Conservation (phyloP, 805 yeast species). For the Metschnikowia dekortorum region DNA sequence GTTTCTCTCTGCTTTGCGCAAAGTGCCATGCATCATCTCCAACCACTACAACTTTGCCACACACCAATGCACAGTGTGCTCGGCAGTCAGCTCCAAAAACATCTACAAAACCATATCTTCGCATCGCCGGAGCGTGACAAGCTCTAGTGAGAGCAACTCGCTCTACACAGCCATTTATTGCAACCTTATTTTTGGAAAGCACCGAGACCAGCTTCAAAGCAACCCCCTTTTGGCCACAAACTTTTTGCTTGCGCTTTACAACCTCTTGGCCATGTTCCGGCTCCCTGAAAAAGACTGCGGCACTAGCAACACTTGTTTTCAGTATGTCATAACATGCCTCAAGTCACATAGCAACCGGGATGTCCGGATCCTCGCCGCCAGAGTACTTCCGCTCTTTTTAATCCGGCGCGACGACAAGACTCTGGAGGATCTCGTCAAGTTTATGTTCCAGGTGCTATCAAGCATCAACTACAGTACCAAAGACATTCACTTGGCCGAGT, state of each 20-base stretch:
- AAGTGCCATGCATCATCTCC: conserved; percentile 39
- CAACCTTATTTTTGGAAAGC: conserved; percentile 13
- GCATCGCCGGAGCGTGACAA: conserved; percentile 20
- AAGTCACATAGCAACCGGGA: conserved; percentile 45
- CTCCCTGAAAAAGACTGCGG: conserved; percentile 36
- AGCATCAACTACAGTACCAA: conserved; percentile 27
- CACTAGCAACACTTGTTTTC: conserved; percentile 27
- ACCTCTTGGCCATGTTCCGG: conserved; percentile 49
- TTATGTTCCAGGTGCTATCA: conserved; percentile 41
- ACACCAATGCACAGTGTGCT: conserved; percentile 37
- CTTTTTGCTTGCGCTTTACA: conserved; percentile 44
- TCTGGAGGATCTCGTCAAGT: conserved; percentile 42
- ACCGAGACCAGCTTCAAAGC: conserved; percentile 7
- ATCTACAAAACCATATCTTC: conserved; percentile 22
- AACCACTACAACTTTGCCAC: conserved; percentile 30
- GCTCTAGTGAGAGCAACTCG: conserved; percentile 18
- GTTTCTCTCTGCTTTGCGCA: conserved; percentile 37
- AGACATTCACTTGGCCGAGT: conserved; percentile 48
- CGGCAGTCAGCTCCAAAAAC: conserved; percentile 23
- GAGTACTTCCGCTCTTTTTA: conserved; percentile 52
- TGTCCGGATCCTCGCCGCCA: conserved; percentile 48
- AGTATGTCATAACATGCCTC: conserved; percentile 39
- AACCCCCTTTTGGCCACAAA: conserved; percentile 34
- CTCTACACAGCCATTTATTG: conserved; percentile 24
- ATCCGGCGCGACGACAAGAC: conserved; percentile 29